These are phyloP conservation scores for Cladophialophora chaetospira DNA, from an alignment of 2,329 filamentous ascomycete genomes.

Conservation along the genomic window DNA sequence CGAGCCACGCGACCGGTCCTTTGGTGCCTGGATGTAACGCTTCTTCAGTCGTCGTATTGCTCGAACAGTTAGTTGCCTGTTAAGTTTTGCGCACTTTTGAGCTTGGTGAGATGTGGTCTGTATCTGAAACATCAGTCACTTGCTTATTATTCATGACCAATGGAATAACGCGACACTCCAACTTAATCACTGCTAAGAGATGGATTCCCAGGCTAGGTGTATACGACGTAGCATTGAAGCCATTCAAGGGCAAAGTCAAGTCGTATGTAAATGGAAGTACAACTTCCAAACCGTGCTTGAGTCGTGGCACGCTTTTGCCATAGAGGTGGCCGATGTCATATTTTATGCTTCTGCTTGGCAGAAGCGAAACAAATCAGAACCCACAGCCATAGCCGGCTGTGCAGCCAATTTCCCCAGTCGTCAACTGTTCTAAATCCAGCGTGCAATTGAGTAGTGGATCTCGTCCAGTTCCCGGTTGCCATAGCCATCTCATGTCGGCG, in stretches of 20 bases:
- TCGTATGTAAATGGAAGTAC: neutral
- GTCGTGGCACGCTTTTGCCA: too few species aligned
- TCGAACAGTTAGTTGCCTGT: too few species aligned
- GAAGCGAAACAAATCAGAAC: neutral
- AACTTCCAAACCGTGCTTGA: neutral
- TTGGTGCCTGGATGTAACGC: slow-evolving; percentile 7
- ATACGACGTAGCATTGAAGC: slow-evolving; percentile 26
- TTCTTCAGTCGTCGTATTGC: too few species aligned
- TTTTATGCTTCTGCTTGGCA: neutral
- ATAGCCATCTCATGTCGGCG: too few species aligned
- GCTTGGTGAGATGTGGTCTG: neutral
- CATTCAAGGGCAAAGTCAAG: neutral
- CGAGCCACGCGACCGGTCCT: neutral
- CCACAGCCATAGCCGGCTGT: neutral
- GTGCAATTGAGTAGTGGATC: neutral
- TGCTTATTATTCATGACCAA: too few species aligned
- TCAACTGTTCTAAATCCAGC: neutral
- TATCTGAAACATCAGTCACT: neutral
- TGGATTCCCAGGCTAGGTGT: slow-evolving; percentile 5
- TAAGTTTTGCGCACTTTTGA: neutral
- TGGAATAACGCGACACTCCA: too few species aligned
- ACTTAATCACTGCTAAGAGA: slow-evolving; percentile 12
- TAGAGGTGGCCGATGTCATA: neutral
- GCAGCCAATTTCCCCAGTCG: neutral
- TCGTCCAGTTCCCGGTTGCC: too few species aligned